These are phyloP conservation scores for Skeletonema tropicum DNA, from an alignment of 108 stramenopile species.

Conservation along the genomic window DNA sequence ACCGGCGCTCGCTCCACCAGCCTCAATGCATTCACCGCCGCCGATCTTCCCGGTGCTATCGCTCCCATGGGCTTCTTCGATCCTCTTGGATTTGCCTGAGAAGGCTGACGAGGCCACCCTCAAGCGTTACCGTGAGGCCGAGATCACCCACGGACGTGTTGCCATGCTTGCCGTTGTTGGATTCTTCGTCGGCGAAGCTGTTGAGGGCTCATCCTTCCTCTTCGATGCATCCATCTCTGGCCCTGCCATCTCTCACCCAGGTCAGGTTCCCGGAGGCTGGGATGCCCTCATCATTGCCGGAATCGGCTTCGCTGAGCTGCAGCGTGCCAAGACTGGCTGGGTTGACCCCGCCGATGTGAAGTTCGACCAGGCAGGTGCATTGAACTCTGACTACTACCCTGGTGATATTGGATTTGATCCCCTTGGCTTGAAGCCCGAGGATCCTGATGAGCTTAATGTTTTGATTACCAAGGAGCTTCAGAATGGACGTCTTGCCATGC, in stretches of 20 bases:
- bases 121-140: constrained; percentile 88
- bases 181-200: constrained; percentile 79
- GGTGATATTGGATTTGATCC: constrained; percentile 91
- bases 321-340: constrained; percentile 74
- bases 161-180: constrained; percentile 64
- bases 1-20: constrained; percentile 26
- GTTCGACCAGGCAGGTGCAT: constrained; percentile 53
- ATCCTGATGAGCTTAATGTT: constrained; percentile 57
- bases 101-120: constrained; percentile 68
- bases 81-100: constrained; percentile 73
- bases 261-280: too few species aligned
- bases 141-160: constrained; percentile 79
- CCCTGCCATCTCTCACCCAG: too few species aligned
- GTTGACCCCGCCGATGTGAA: constrained; percentile 65
- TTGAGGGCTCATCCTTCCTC: too few species aligned
- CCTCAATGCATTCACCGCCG: constrained; percentile 15
- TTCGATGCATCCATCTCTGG: too few species aligned
- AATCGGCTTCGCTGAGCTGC: too few species aligned
- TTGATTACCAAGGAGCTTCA: constrained; percentile 87
- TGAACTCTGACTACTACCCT: constrained; percentile 67
- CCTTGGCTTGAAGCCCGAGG: constrained; percentile 76
- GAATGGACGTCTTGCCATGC: constrained; percentile 93
- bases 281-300: too few species aligned
- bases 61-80: constrained; percentile 69
- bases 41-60: constrained; percentile 53